Evolutionary conservation across 2,329 filamentous ascomycete genomes (phyloP).

Genomic region (Aspergillus pseudotamarii): DNA sequence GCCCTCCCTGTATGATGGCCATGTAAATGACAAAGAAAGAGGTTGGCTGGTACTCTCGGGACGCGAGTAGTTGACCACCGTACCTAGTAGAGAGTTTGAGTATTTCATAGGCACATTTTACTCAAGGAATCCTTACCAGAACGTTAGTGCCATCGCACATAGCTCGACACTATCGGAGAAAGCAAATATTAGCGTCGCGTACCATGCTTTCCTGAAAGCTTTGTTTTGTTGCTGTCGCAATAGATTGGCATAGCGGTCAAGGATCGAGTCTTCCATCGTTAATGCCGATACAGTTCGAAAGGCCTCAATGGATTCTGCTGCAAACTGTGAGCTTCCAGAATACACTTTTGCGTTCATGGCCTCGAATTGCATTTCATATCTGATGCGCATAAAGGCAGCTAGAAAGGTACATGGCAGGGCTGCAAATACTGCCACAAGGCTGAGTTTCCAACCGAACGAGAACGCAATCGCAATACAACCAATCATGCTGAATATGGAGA

Average conservation of each 20-base stretch:
- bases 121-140: constrained; percentile 49
- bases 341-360: constrained; percentile 70
- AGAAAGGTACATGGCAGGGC: constrained; percentile 54
- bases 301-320: constrained; percentile 71
- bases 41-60: constrained; percentile 49
- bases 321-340: constrained; percentile 72
- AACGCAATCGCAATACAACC: constrained; percentile 70
- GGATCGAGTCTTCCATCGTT: constrained; percentile 69
- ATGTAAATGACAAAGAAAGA: constrained; percentile 65
- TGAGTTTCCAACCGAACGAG: constrained; percentile 75
- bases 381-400: constrained; percentile 55
- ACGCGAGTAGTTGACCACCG: constrained; percentile 61
- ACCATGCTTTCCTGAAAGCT: constrained; percentile 64
- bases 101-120: not conserved
- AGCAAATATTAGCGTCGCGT: constrained; percentile 67
- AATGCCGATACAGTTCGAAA: constrained; percentile 73
- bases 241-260: constrained; percentile 61
- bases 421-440: constrained; percentile 67
- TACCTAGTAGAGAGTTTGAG: constrained; percentile 51
- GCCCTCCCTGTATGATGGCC: constrained; percentile 67
- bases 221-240: constrained; percentile 60
- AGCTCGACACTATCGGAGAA: constrained; percentile 69
- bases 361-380: constrained; percentile 71
- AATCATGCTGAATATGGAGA: constrained; percentile 66
- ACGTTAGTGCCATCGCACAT: constrained; percentile 63